Conservation (phyloP, 257 asterid genomes). For the Ophiorrhiza pumila region DNA sequence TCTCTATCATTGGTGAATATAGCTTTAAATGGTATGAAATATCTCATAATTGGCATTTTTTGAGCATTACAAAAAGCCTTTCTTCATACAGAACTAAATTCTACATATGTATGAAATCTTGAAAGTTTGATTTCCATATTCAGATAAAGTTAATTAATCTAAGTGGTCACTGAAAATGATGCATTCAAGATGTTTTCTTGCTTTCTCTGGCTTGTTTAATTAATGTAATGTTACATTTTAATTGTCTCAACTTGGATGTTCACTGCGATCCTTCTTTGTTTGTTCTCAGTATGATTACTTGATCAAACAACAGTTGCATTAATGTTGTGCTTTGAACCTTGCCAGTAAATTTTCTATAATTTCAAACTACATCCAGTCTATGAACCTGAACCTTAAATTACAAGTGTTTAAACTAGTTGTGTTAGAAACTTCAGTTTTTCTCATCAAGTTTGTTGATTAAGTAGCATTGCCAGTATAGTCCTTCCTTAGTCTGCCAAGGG, state of each 20-base stretch:
- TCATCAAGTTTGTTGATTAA: not conserved
- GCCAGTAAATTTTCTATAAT: not conserved
- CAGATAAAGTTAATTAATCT: not conserved
- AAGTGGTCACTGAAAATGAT: not conserved
- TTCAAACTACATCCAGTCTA: slow-evolving; percentile 2
- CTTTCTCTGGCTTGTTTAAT: not conserved
- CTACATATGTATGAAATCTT: not conserved
- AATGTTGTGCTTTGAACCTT: not conserved
- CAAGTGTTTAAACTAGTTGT: not conserved
- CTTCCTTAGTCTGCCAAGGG: not conserved
- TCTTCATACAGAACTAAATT: not conserved
- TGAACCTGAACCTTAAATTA: not conserved
- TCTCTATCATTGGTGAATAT: not conserved
- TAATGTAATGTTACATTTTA: not conserved
- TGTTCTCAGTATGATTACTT: too few species aligned
- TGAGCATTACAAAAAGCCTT: not conserved
- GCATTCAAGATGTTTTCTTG: not conserved
- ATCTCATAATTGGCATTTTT: not conserved
- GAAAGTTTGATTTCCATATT: not conserved
- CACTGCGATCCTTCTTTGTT: not conserved
- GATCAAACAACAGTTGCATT: not conserved
- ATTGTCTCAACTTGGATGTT: not conserved
- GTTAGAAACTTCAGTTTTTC: not conserved
- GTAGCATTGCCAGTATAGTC: not conserved
- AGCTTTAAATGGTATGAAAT: not conserved